Evolutionary conservation across 495 filamentous ascomycete genomes (phyloP), one percentile per base, ranked within the genome.

Genomic region (Xylaria acuta): DNA sequence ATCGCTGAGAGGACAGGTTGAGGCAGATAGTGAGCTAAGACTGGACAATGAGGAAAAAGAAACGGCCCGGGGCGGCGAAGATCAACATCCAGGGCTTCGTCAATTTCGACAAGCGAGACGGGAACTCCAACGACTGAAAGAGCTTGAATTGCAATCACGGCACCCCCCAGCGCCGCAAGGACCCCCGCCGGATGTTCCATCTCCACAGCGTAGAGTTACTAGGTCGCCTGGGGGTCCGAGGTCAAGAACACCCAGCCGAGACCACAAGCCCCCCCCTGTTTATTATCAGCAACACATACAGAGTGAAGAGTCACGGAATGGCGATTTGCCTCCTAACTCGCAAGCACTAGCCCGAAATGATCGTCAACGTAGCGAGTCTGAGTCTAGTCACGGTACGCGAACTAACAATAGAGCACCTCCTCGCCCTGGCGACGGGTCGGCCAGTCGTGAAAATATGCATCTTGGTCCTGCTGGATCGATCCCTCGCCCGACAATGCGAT

Each of bases 281-380:
- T 74, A 78, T 16, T 83, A 84, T 56, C 74, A 78, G 32, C 80
- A 83, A 53, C 81, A 81, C 2, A 77, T 76, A n/a, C 80, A 81
- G 0, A 83, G 81, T 51, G 81, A 82, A 18, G 85, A 84, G 36
- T 69, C 71, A 12, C 56, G 49, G 27, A 67, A 73, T 20, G 72
- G 72, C 43, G 76, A 65, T 49, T 81, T 74, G 27, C 76, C 73
- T 30, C 76, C 77, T 16, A 71, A 58, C 20, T 75, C 79, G 18
- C 76, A 75, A 47, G 77, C 78, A 20, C 75, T 76, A 14, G 70
- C 64, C 1, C 71, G 65, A 34, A 71, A 82, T 4, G 86, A 86
- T 38, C 81, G 90, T 38, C 88, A 90, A 62, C 86, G 90, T 32
- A 91, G 90, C 54, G 86, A 84, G 64, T 92, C 91, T 0, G 89